A percentile compares a stretch with the other conserved stretches of the same genome.
Evolutionary conservation across 805 yeast species (phyloP).

Genomic region (Candida saitoana): DNA sequence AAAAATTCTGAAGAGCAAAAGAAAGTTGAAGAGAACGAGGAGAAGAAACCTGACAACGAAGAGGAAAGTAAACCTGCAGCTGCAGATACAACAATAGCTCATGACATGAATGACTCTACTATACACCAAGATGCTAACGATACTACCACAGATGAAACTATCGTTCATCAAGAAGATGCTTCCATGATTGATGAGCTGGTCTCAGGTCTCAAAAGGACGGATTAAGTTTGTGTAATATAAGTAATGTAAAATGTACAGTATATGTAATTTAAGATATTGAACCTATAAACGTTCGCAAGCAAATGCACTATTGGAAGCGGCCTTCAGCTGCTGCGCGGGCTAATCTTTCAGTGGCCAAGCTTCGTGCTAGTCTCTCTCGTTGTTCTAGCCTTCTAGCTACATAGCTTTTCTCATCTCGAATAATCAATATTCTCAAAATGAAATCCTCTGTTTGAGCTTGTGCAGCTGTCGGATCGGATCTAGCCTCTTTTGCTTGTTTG

Average conservation of each 20-base stretch:
- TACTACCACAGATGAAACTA: conserved; percentile 41
- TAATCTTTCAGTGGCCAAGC: conserved; percentile 50
- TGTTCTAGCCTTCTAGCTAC: conserved; percentile 59
- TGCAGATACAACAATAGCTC: conserved; percentile 48
- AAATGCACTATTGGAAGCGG: conserved; percentile 15
- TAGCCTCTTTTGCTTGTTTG: conserved; percentile 38
- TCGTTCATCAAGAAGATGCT: conserved; percentile 26
- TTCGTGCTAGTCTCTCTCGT: conserved; percentile 55
- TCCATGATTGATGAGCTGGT: conserved; percentile 16
- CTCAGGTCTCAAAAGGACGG: not conserved
- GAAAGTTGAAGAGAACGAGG: conserved; percentile 13
- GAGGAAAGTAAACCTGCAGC: conserved; percentile 18
- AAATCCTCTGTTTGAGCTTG: conserved; percentile 57
- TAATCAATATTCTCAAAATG: conserved; percentile 63
- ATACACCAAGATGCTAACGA: conserved; percentile 47
- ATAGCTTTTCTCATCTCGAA: conserved; percentile 58
- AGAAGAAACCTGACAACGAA: conserved; percentile 15
- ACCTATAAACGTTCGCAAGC: no score
- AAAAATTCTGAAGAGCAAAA: conserved; percentile 9
- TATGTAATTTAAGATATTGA: not conserved
- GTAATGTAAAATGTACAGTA: not conserved
- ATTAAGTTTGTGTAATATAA: not conserved
- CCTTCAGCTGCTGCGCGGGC: conserved; percentile 47
- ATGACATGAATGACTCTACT: conserved; percentile 45
- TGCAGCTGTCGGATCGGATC: conserved; percentile 41